phyloP scores from a whole-genome alignment of 495 filamentous ascomycete genomes.

The Hypoxylon intermedium region DNA sequence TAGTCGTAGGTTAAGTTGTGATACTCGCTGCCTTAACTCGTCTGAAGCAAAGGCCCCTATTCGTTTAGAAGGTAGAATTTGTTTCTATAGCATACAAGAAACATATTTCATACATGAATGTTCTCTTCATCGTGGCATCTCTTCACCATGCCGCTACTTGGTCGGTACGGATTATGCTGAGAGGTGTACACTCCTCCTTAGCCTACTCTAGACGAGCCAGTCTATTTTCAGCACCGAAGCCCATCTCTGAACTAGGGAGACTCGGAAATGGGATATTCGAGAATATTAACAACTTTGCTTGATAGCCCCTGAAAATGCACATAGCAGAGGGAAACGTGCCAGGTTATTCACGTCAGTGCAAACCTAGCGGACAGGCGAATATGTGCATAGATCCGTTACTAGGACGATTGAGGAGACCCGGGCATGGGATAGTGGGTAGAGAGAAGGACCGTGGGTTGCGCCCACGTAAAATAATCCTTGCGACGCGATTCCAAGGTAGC shows the following conservation, averaged over 20 bases:
- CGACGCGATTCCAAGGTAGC: constrained; percentile 26
- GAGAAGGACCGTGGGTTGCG: constrained; percentile 37
- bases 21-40: constrained; percentile 34
- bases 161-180: too few relatives aligned
- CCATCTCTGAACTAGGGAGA: not conserved
- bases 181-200: too few relatives aligned
- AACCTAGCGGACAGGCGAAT: constrained; percentile 31
- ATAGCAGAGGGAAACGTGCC: constrained; percentile 16
- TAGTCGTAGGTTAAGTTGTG: constrained; percentile 18
- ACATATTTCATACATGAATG: too few relatives aligned
- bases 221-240: not conserved
- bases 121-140: too few relatives aligned
- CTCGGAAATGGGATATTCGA: not conserved
- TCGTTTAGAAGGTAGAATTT: constrained; percentile 17
- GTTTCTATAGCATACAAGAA: not conserved
- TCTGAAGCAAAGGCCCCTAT: constrained; percentile 30
- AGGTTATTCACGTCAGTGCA: constrained; percentile 22
- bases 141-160: too few relatives aligned
- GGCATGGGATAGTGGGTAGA: constrained; percentile 26
- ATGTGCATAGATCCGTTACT: constrained; percentile 38
- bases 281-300: constrained; percentile 1
- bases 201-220: not conserved
- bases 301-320: constrained; percentile 6
- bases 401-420: constrained; percentile 30
- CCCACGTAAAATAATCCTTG: constrained; percentile 33